Percentiles rank a stretch among this genome's conserved stretches.
Conservation (phyloP, 2,329 filamentous ascomycete species). For the Lasiodiplodia sp. region DNA sequence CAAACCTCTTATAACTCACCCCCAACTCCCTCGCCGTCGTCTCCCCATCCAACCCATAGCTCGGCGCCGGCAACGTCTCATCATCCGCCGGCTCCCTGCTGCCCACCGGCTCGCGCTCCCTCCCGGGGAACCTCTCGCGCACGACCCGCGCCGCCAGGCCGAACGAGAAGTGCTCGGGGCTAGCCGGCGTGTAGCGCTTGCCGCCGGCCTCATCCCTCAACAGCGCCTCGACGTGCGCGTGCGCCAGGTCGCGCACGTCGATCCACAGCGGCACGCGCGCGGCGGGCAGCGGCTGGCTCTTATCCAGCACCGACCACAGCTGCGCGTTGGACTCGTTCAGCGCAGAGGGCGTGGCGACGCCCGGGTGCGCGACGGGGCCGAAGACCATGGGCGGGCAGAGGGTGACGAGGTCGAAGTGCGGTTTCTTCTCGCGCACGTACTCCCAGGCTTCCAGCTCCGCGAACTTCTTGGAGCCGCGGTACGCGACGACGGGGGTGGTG, state of each 20-base stretch:
- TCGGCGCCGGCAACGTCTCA: conserved; percentile 38
- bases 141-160: conserved; percentile 54
- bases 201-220: conserved; percentile 44
- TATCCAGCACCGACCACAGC: conserved; percentile 39
- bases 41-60: conserved; percentile 53
- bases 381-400: conserved; percentile 41
- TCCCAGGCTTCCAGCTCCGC: conserved; percentile 39
- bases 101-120: too few relatives aligned
- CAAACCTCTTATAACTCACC: conserved; percentile 46
- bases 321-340: conserved; percentile 38
- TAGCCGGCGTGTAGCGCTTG: conserved; percentile 51
- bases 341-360: conserved; percentile 25
- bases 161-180: conserved; percentile 57
- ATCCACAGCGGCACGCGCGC: conserved; percentile 54
- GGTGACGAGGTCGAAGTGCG: conserved; percentile 35
- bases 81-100: conserved; percentile 43
- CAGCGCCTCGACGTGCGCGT: conserved; percentile 54
- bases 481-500: conserved; percentile 34
- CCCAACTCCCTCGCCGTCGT: conserved; percentile 52
- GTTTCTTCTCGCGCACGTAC: conserved; percentile 31
- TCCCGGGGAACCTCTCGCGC: conserved; percentile 51
- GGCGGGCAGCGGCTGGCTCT: conserved; percentile 45
- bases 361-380: conserved; percentile 35
- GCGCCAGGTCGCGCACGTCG: conserved; percentile 57
- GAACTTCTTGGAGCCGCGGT: conserved; percentile 39